phyloP scores from a whole-genome alignment of 495 filamentous ascomycete genomes.

The Aspergillus sclerotiicarbonarius region DNA sequence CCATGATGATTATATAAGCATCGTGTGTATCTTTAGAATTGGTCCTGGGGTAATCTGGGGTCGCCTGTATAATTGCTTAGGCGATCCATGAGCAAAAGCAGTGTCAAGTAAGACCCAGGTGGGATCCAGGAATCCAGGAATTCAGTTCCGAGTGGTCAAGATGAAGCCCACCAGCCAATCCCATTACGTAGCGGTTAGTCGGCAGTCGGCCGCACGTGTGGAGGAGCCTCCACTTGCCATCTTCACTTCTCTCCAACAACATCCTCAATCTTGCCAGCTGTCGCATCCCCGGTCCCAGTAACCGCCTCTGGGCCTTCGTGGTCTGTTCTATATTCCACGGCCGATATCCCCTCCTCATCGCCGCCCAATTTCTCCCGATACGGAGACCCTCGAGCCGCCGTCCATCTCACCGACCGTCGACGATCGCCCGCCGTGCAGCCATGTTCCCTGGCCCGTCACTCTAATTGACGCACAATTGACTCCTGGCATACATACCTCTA shows the following conservation, averaged over 20 bases:
- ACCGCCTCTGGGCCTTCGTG: not conserved
- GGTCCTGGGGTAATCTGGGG: too few species aligned
- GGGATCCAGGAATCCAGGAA: not conserved
- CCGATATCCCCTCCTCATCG: not conserved
- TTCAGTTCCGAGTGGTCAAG: not conserved
- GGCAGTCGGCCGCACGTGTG: not conserved
- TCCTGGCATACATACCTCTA: not conserved
- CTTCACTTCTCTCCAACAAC: not conserved
- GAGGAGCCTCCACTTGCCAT: not conserved
- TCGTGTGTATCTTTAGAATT: too few species aligned
- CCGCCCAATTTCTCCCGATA: not conserved
- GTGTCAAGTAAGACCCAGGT: too few species aligned
- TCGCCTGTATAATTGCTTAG: too few species aligned
- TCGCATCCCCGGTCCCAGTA: not conserved
- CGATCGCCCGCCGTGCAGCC: constrained; percentile 1
- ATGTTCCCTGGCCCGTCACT: constrained; percentile 1
- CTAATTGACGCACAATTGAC: not conserved
- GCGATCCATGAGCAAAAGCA: too few species aligned
- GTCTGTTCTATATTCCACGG: not conserved
- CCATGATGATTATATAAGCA: too few species aligned
- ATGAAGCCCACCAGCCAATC: not conserved
- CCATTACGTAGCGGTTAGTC: not conserved
- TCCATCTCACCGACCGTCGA: constrained; percentile 1
- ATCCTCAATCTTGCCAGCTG: not conserved
- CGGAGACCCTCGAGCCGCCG: not conserved